phyloP scores from a whole-genome alignment of 805 yeast species.

The Yamadazyma phyllophila region DNA sequence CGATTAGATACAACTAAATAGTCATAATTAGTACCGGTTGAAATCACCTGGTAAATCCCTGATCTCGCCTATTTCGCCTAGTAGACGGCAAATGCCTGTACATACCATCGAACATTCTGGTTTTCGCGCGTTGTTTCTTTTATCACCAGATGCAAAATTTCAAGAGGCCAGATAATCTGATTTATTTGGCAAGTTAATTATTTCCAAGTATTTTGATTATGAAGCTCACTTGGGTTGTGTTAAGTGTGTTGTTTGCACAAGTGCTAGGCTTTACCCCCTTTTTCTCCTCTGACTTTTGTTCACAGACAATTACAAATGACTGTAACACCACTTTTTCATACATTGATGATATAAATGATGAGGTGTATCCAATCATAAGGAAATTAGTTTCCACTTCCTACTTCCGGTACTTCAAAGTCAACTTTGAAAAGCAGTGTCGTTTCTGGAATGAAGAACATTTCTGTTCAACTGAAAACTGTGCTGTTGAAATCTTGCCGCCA shows the following conservation, averaged over 20 bases:
- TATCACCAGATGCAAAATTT: conserved; percentile 8
- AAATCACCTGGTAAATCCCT: neutral
- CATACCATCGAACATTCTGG: neutral
- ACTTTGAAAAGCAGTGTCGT: conserved; percentile 80
- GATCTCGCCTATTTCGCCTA: neutral
- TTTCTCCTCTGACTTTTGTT: conserved; percentile 43
- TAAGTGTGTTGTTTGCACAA: neutral
- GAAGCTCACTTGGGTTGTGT: neutral
- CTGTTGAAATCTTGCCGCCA: conserved; percentile 69
- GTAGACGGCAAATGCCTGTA: neutral
- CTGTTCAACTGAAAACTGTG: conserved; percentile 85
- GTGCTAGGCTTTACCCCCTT: conserved; percentile 30
- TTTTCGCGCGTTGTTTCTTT: conserved; percentile 1
- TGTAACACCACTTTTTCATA: conserved; percentile 46
- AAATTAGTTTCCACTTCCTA: conserved; percentile 69
- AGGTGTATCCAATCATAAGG: conserved; percentile 48
- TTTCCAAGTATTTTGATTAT: neutral
- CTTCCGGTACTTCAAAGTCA: conserved; percentile 83
- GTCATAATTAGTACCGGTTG: neutral
- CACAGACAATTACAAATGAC: conserved; percentile 43
- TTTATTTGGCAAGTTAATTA: neutral
- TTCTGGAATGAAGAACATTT: conserved; percentile 81
- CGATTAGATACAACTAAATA: conserved; percentile 29
- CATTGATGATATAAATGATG: conserved; percentile 36
- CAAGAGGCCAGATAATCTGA: conserved; percentile 2